A percentile compares a stretch with the other conserved stretches of the same genome.
phyloP scores from a whole-genome alignment of 768 basidiomycete genomes.

The Polyporus arcularius region DNA sequence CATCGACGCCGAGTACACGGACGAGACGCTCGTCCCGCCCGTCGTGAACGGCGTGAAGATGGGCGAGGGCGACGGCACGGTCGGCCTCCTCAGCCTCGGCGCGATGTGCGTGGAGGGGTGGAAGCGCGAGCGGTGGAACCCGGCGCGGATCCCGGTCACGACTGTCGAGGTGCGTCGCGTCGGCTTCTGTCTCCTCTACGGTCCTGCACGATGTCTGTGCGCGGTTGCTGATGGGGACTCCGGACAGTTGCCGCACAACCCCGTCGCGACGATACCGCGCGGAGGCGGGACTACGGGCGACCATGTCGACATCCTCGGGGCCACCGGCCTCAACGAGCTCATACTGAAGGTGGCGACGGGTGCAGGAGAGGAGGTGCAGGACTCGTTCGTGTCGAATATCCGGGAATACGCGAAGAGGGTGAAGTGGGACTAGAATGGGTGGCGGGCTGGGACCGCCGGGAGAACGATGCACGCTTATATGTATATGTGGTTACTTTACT shows the following conservation, averaged over 20 bases:
- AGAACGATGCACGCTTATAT: too few species aligned
- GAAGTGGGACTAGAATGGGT: slow-evolving; percentile 59
- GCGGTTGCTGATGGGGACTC: not conserved
- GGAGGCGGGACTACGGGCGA: slow-evolving; percentile 93
- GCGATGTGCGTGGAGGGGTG: slow-evolving; percentile 98
- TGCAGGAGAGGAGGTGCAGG: slow-evolving; percentile 66
- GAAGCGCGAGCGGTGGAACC: slow-evolving; percentile 90
- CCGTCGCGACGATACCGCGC: slow-evolving; percentile 69
- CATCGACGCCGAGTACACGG: slow-evolving; percentile 85
- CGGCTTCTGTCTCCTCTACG: not conserved
- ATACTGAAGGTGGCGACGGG: slow-evolving; percentile 90
- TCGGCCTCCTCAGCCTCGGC: slow-evolving; percentile 80
- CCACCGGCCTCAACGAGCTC: slow-evolving; percentile 84
- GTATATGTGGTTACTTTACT: too few species aligned
- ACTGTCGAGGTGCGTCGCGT: slow-evolving; percentile 73
- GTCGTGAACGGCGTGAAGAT: slow-evolving; percentile 86
- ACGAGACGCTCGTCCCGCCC: slow-evolving; percentile 60
- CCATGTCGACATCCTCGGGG: slow-evolving; percentile 74
- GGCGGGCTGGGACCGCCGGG: too few species aligned
- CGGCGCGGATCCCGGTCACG: slow-evolving; percentile 79
- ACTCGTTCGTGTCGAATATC: slow-evolving; percentile 76
- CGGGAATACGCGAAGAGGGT: slow-evolving; percentile 72
- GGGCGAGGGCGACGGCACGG: slow-evolving; percentile 96
- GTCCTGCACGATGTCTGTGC: too few species aligned
- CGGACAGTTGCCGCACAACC: slow-evolving; percentile 74